Base-by-base conservation (phyloP, 164 flowering plant species). In the Macadamia integrifolia region DNA sequence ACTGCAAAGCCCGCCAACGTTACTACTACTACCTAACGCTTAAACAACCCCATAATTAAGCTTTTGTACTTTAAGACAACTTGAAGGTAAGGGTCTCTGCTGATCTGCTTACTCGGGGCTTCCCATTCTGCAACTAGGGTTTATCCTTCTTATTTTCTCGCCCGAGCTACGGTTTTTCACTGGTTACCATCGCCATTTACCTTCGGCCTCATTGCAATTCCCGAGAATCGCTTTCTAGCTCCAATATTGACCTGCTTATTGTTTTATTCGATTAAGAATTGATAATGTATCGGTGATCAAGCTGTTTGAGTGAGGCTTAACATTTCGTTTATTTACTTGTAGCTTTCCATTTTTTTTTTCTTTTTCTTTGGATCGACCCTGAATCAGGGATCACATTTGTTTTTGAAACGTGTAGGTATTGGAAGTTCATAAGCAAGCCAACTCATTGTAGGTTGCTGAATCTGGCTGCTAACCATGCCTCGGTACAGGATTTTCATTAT, bases 391-490 rank as follows among this genome's bases (percentile, higher is more conserved):
- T 35, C 40, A 35, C 40, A 5, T 35, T 2, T 2, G 40, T 2
- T 35, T 35, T 35, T 35, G 40, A 35, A 2, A 35, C 0, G 40
- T 35, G 40, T 5, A 35, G 40, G 40, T 35, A 0, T 35, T 35
- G 40, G 40, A 35, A 5, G 5, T 35, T 35, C 5, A 35, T 2
- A 35, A 35, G 3, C 40, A 35, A 35, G 5, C 40, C 40, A 35
- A 35, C 5, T 35, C 1, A 15, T 46, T 48, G 56, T 1, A 49
- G 43, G 56, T 50, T 6, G 9, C 32, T 66, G 61, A 18, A 12
- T 66, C 61, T 35, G 52, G 35, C 35, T 42, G 3, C 9, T 29
- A 55, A 48, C 23, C 42, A 67, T 67, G 69, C 69, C 69, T 58
- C 69, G 72, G 66, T 65, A 65, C 46, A 15, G 30, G 32, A 23